Evolutionary conservation across 768 basidiomycete species (phyloP), one percentile per base, ranked within the genome.

Genomic region (Tephrocybe rancida): DNA sequence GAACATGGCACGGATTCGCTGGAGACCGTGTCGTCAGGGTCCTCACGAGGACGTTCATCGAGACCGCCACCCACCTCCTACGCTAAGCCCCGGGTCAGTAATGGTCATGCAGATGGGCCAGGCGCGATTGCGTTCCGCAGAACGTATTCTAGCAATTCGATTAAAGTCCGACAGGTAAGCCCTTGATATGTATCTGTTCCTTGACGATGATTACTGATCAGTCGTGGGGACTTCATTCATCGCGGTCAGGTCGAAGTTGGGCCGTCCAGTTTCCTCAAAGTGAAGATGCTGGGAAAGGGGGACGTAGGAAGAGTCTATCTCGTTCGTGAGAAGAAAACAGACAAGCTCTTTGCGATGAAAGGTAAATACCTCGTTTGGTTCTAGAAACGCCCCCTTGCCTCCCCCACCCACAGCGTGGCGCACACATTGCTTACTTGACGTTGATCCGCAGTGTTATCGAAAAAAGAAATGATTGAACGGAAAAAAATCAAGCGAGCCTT

Each of bases 401-500:
- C 14, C 27, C 46, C 48, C 43, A 14, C 30, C 45, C 44, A 47
- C 45, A 63, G 63, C 71, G 64, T 71, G 68, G 68, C 68, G 67
- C 58, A 56, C 50, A 62, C 34, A 61, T 67, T 68, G 53, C 70
- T 74, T 66, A 69, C 60, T 68, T 64, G 65, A 62, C 57, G 55
- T 67, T 73, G 68, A 67, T 72, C 67, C 67, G 65, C 70, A 96
- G 97, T 99, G 21, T 78, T 99, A 41, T 97, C 95, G 46, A 98
- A 98, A 79, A 92, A 90, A 78, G 97, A 99, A 79, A 98, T 99
- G 96, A 95, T 99, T 70, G 94, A 96, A 75, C 86, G 97, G 64
- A 97, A 96, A 78, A 99, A 99, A 80, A 96, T 99, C 77, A 99
- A 99, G 72, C 86, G 97, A 57, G 97, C 96, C 8, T 70, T 99